phyloP scores from a whole-genome alignment of 169 alveolate genomes.

The Theileria annulata region DNA sequence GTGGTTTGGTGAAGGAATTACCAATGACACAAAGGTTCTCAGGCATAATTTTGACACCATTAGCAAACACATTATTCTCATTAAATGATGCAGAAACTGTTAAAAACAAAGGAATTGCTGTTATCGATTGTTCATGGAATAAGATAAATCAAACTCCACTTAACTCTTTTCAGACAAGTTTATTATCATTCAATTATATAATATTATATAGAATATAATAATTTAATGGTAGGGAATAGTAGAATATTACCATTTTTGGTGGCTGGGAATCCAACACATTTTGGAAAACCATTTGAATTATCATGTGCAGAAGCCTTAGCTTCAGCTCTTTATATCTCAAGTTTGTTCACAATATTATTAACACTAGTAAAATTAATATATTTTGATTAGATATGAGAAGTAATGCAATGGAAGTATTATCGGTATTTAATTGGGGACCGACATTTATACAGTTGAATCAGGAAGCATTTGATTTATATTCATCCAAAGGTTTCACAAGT shows the following conservation, averaged over 20 bases:
- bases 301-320: constrained; percentile 95
- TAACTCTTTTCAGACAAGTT: constrained; percentile 61
- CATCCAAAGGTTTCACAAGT: constrained; percentile 61
- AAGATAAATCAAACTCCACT: constrained; percentile 80
- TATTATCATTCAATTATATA: neutral
- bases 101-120: constrained; percentile 86
- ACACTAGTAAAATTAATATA: neutral
- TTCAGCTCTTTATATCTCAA: constrained; percentile 87
- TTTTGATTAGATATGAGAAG: constrained; percentile 42
- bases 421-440: constrained; percentile 86
- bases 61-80: constrained; percentile 80
- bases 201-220: neutral
- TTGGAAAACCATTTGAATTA: constrained; percentile 91
- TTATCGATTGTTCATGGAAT: constrained; percentile 95
- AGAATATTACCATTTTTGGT: constrained; percentile 86
- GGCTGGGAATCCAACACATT: constrained; percentile 94
- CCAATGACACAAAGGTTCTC: constrained; percentile 76
- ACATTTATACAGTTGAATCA: constrained; percentile 83
- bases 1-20: constrained; percentile 70
- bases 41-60: constrained; percentile 90
- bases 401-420: constrained; percentile 81
- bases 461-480: constrained; percentile 75
- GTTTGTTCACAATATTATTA: too few relatives aligned
- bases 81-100: constrained; percentile 85
- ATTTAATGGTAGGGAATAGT: constrained; percentile 16